Evolutionary conservation across 495 filamentous ascomycete species (phyloP).

Genomic region (Coniosporium apollinis): DNA sequence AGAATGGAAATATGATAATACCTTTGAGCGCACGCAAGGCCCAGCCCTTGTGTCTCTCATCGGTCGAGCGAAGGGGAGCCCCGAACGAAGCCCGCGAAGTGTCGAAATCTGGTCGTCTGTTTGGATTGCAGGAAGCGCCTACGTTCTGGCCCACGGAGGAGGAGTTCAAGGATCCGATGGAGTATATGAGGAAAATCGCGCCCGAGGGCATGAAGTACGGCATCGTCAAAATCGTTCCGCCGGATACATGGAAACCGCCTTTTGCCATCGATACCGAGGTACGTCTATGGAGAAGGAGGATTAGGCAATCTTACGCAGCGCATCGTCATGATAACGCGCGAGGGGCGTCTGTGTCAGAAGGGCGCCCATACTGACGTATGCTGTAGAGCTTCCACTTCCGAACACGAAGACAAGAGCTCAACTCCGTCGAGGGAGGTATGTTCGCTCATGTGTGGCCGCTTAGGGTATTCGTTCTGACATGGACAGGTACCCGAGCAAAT

Average conservation of each 20-base stretch:
- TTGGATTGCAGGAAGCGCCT: constrained; percentile 78
- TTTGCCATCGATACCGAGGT: constrained; percentile 98
- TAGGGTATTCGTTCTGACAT: constrained; percentile 7
- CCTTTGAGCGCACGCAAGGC: constrained; percentile 56
- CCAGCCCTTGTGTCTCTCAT: constrained; percentile 64
- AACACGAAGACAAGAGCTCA: constrained; percentile 91
- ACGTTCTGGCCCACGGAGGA: constrained; percentile 82
- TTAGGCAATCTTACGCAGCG: too few relatives aligned
- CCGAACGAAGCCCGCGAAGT: constrained; percentile 58
- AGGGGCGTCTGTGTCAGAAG: too few relatives aligned
- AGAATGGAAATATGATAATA: constrained; percentile 2
- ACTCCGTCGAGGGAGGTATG: constrained; percentile 96
- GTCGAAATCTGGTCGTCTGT: constrained; percentile 56
- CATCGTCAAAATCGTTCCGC: constrained; percentile 87
- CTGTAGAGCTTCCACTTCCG: constrained; percentile 85
- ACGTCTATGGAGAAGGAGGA: too few relatives aligned
- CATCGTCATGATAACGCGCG: too few relatives aligned
- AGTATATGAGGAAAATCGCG: constrained; percentile 79
- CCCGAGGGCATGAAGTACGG: constrained; percentile 74
- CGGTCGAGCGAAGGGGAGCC: constrained; percentile 80
- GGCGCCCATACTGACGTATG: constrained; percentile 9
- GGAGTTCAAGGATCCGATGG: constrained; percentile 85
- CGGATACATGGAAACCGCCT: constrained; percentile 79
- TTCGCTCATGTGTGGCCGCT: constrained; percentile 18
- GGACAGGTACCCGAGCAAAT: constrained; percentile 75